Base-by-base conservation (phyloP, 129 eudicot species). In the Arctium minus region DNA sequence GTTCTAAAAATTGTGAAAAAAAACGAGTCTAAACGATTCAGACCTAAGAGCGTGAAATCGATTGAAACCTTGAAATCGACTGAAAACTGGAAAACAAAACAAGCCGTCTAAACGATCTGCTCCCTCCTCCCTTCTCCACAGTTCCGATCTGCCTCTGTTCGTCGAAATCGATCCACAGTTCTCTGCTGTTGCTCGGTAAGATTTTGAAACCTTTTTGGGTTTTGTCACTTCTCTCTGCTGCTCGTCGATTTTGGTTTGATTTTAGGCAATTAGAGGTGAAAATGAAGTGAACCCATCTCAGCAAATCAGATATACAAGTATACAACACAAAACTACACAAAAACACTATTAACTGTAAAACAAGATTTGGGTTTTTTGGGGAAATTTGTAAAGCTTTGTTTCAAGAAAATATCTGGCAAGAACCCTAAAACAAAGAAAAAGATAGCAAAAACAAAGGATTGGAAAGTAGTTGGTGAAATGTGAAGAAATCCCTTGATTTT, bases 321-420 rank as follows among this genome's bases (percentile, higher is more conserved):
- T 81, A 53, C 60, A 39, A 35, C 15, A 69, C 79, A 74, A 73
- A 87, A n/a, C 70, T 37, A 56, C 8, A 77, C n/a, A 73, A 7
- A 48, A 72, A 36, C 73, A 40, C 71, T 35, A 68, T 18, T 77
- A 46, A 70, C 31, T 15, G 70, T 37, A 31, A 17, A 32, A 56
- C 33, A 56, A 71, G 76, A 81, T 46, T 17, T 60, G 40, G 31
- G 60, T 76, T 60, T 53, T 2, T 53, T 18, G 6, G 60, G 48
- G 65, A 78, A 73, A 46, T 82, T 74, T 46, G 4, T 39, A 74
- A 31, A n/a, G 50, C 37, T 64, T 60, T 36, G 65, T n/a, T 42
- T 77, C 37, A 44, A 35, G 64, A 70, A 22, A 22, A 83, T 87
- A 87, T 87, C 87, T 87, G 31, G 50, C 36, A 76, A 78, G 79